A percentile compares a stretch with the other conserved stretches of the same genome.
Conservation (phyloP, 116 monocot species). For the Dioscorea cayenensis region DNA sequence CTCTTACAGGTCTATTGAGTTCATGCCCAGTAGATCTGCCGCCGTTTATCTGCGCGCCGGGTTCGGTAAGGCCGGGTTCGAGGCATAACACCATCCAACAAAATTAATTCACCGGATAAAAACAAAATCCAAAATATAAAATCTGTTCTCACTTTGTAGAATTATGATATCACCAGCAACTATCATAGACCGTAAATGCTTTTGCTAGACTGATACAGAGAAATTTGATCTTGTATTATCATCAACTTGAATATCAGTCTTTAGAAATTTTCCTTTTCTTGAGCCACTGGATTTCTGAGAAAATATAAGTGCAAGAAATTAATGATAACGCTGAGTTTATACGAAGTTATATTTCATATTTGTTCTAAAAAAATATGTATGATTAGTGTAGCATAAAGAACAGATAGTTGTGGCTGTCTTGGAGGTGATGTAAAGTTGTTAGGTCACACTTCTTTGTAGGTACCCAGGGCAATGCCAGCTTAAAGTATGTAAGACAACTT, state of each 20-base stretch:
- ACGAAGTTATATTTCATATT: too few relatives aligned
- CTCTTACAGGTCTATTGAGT: too few relatives aligned
- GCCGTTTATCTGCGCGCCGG: too few relatives aligned
- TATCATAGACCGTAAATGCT: constrained; percentile 33
- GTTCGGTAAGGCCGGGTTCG: too few relatives aligned
- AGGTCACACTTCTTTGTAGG: too few relatives aligned
- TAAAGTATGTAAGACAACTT: too few relatives aligned
- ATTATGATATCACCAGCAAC: constrained; percentile 45
- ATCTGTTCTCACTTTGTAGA: constrained; percentile 43
- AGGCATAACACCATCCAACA: neutral
- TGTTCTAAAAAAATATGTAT: too few relatives aligned
- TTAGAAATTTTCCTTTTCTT: constrained; percentile 19
- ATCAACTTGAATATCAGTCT: constrained; percentile 35
- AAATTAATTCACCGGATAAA: neutral
- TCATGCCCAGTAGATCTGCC: too few relatives aligned
- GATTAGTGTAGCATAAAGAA: too few relatives aligned
- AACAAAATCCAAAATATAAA: neutral
- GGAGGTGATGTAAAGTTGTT: too few relatives aligned
- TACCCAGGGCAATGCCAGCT: too few relatives aligned
- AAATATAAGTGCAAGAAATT: neutral
- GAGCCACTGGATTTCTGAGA: constrained; percentile 24
- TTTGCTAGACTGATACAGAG: constrained; percentile 40
- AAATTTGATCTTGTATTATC: constrained; percentile 49
- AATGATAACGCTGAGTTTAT: neutral
- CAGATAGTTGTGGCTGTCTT: too few relatives aligned